Base-by-base conservation (phyloP, 345 rosid species). In the Citrus mangshanensis region DNA sequence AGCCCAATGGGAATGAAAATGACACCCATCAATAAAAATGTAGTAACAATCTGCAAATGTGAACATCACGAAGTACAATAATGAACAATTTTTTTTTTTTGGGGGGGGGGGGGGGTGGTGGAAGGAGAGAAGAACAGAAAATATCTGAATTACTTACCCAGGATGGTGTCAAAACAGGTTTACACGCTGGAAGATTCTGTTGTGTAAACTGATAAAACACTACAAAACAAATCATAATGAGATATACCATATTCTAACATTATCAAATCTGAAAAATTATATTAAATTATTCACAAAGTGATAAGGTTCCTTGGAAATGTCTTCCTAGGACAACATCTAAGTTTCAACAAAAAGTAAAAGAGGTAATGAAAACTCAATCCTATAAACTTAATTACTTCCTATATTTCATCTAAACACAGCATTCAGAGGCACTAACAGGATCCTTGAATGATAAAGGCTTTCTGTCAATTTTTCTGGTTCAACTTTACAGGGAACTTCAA, bases 161-260 rank as follows among this genome's bases (percentile, higher is more conserved):
- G 72, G 82, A 56, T 81, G 98, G 94, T 27, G 93, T 90, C 65
- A 93, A 85, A 25, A 90, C 94, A 75, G 98, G 98, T 81, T 93
- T 93, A 89, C 98, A 93, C 83, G 96, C 96, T 40, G 96, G 94
- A 58, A 93, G 98, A 51, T 63, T 83, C 81, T 93, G 98, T 77
- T 93, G 98, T 73, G 87, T 91, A 77, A 93, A 93, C 78, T 86
- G 85, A 80, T 82, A 63, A 49, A 90, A 76, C 82, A 83, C 96
- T 91, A 85, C 75, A 84, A 81, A 67, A 77, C 49, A 70, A 46
- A 72, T 75, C 68, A 77, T 12, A 81, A 73, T 5, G 67, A 71
- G 40, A 71, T 21, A 51, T 49, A 46, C 19, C 18, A 18, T 70
- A 27, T 27, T 28, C 25, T 27, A 18, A 14, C 35, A 34, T 34